A percentile compares a stretch with the other conserved stretches of the same genome.
Conservation (phyloP, 2,329 filamentous ascomycete species). For the Sphaerulina populicola region DNA sequence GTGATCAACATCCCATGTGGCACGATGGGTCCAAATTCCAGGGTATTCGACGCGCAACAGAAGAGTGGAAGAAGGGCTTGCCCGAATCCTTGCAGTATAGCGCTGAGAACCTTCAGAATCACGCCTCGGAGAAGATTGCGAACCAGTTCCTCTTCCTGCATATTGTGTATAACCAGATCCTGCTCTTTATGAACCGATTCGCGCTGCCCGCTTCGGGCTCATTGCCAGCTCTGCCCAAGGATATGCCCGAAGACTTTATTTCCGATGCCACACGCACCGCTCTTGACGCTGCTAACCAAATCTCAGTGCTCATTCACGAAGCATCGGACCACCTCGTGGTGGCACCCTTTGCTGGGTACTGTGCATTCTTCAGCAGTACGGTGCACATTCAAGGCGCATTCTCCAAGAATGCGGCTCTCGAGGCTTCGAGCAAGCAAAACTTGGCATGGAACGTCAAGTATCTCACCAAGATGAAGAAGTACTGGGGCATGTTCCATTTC, state of each 20-base stretch:
- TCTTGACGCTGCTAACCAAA: slow-evolving; percentile 74
- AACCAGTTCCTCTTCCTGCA: slow-evolving; percentile 93
- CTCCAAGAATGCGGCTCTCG: slow-evolving; percentile 68
- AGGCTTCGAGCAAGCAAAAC: slow-evolving; percentile 72
- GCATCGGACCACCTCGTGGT: slow-evolving; percentile 71
- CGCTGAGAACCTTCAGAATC: slow-evolving; percentile 71
- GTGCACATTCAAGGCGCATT: slow-evolving; percentile 93
- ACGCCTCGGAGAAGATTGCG: slow-evolving; percentile 73
- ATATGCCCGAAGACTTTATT: slow-evolving; percentile 70
- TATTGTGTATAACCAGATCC: slow-evolving; percentile 79
- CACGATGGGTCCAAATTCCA: slow-evolving; percentile 68
- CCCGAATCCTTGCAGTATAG: slow-evolving; percentile 67
- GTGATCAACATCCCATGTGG: slow-evolving; percentile 73
- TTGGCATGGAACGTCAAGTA: slow-evolving; percentile 83
- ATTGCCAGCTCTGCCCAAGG: slow-evolving; percentile 48
- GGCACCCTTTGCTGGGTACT: slow-evolving; percentile 90
- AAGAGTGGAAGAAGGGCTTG: slow-evolving; percentile 60
- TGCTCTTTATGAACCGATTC: slow-evolving; percentile 82
- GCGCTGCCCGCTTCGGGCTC: slow-evolving; percentile 62
- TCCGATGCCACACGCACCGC: slow-evolving; percentile 66
- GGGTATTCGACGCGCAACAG: slow-evolving; percentile 60
- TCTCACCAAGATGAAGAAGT: slow-evolving; percentile 87
- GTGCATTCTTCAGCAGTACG: slow-evolving; percentile 83
- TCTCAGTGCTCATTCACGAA: slow-evolving; percentile 75
- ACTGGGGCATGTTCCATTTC: slow-evolving; percentile 98